These are phyloP conservation scores for Podila clonocystis DNA, from an alignment of 192 early-diverging fungal genomes.

Conservation along the genomic window DNA sequence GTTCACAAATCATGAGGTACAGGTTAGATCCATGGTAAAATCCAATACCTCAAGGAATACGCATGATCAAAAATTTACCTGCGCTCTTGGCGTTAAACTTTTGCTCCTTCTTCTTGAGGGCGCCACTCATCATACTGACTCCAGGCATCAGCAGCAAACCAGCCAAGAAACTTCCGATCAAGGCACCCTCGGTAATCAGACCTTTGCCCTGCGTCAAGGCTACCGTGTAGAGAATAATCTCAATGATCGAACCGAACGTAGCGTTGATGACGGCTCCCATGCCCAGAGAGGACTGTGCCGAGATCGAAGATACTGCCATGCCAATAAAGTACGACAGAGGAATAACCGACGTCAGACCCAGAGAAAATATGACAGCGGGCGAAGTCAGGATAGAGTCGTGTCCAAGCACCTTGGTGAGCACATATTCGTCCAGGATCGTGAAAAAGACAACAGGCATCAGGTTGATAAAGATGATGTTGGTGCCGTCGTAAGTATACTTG, in stretches of 20 bases:
- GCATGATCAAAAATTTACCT: slow-evolving; percentile 47
- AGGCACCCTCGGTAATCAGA: slow-evolving; percentile 86
- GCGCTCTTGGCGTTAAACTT: slow-evolving; percentile 95
- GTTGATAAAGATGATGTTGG: slow-evolving; percentile 98
- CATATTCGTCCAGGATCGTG: slow-evolving; percentile 83
- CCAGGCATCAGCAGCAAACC: slow-evolving; percentile 94
- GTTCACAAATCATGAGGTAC: neutral
- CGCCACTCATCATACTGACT: slow-evolving; percentile 92
- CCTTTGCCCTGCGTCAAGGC: slow-evolving; percentile 91
- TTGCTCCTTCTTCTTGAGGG: slow-evolving; percentile 91
- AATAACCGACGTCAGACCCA: slow-evolving; percentile 83
- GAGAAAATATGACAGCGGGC: slow-evolving; percentile 71
- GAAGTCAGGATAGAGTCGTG: slow-evolving; percentile 63
- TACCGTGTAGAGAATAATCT: slow-evolving; percentile 93
- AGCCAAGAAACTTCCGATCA: slow-evolving; percentile 92
- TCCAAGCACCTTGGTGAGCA: slow-evolving; percentile 58
- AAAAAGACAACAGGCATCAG: slow-evolving; percentile 85
- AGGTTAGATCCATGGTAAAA: neutral
- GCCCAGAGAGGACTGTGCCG: slow-evolving; percentile 91
- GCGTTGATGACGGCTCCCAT: slow-evolving; percentile 97
- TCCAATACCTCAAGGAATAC: neutral
- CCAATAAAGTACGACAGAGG: slow-evolving; percentile 98
- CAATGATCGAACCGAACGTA: slow-evolving; percentile 96
- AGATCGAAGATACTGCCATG: slow-evolving; percentile 96
- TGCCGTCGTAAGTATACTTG: slow-evolving; percentile 95